These are phyloP conservation scores for Claviceps sp. DNA, from an alignment of 2,329 filamentous ascomycete species.

Conservation along the genomic window DNA sequence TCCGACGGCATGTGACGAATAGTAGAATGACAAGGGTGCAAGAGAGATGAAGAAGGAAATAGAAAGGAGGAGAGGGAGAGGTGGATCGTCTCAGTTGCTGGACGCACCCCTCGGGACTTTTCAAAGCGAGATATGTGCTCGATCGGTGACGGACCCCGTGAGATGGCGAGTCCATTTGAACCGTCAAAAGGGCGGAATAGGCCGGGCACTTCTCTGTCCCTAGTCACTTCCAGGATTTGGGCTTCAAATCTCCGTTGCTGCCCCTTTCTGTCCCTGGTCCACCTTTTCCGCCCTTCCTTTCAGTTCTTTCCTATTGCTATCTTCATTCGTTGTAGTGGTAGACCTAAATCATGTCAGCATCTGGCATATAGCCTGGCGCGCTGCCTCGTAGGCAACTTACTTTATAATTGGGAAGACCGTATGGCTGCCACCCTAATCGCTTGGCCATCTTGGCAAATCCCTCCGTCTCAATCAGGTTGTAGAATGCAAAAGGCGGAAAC, in stretches of 20 bases:
- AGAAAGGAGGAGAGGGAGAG: no score
- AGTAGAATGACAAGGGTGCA: no score
- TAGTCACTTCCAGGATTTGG: no score
- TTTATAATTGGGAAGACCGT: slow-evolving; percentile 92
- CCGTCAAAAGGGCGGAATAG: no score
- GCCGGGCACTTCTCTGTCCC: no score
- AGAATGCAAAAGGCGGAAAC: slow-evolving; percentile 95
- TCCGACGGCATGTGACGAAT: neutral
- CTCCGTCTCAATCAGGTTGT: slow-evolving; percentile 94
- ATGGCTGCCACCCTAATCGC: slow-evolving; percentile 71
- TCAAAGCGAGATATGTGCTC: no score
- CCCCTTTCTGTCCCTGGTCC: neutral
- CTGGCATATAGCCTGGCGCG: neutral
- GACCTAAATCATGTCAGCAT: slow-evolving; percentile 37
- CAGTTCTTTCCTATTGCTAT: neutral
- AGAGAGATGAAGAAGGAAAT: no score
- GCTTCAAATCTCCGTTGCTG: neutral
- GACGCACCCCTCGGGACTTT: no score
- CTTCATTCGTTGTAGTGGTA: slow-evolving; percentile 80
- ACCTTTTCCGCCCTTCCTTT: neutral
- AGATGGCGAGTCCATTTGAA: no score
- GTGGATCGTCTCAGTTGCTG: no score
- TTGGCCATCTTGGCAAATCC: slow-evolving; percentile 96
- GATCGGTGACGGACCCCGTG: no score
- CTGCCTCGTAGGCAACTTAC: slow-evolving; percentile 35